Base-by-base conservation (phyloP, 768 basidiomycete genomes). In the Rossbeevera mucosa region DNA sequence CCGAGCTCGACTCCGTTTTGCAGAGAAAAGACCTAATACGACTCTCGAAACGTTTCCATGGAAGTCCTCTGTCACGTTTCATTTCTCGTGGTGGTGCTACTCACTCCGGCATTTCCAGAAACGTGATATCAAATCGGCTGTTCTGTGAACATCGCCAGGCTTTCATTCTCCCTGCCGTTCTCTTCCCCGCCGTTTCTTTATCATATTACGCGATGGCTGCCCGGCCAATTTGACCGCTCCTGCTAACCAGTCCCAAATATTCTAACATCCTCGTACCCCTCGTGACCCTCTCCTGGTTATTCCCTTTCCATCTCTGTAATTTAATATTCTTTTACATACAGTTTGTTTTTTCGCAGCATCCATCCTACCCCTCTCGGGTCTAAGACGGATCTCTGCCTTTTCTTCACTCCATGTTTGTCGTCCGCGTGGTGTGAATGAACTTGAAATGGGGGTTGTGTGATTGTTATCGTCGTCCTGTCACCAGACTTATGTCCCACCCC, bases 261-360 rank as follows among this genome's bases (percentile, higher is more conserved):
- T n/a, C n/a, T n/a, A n/a, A n/a, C n/a, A n/a, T n/a, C n/a, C n/a
- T n/a, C n/a, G n/a, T n/a, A 52, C 40, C 13, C 7, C 7, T 13
- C 20, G 13, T 14, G 45, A 51, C 58, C 25, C 43, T 59, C 43
- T 59, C 51, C 42, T 11, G 47, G 68, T 24, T 55, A 61, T 44
- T 51, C 56, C 41, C 50, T 51, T 68, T 48, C 68, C 60, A 55
- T 62, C 24, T 58, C 44, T 50, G 64, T 50, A 50, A 18, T 36
- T 21, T 50, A 47, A 49, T 51, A 48, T 56, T 69, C 66, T 59
- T 52, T 68, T 70, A 68, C 66, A 68, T 70, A 65, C 59, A 54
- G 45, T 46, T 22, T 53, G 49, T 50, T 54, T 57, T 59, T 51
- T 25, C 54, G 18, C 18, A 63, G 54, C 50, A 54, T 44, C 48